Evolutionary conservation across 441 rosid species (phyloP), one percentile per base, ranked within the genome.

Genomic region (Bruguiera hainesii): DNA sequence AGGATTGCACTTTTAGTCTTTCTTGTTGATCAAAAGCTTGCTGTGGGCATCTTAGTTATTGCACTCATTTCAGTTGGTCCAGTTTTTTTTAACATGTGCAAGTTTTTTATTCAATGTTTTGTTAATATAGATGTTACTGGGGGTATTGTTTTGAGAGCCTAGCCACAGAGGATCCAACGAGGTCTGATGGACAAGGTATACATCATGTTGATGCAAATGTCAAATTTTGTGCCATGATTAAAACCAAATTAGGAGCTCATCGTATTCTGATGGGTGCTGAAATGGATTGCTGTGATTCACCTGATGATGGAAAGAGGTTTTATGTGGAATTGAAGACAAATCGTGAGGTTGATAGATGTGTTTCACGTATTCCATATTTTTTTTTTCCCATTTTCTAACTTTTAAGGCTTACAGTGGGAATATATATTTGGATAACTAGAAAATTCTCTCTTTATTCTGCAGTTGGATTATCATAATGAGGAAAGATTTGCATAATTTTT

Each of bases 161-260:
- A 71, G 97, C 98, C 61, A 94, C 98, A 11, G 98, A 89, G 80
- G 94, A 89, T 86, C 85, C 96, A 62, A 82, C 79, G 68, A 87
- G 97, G 80, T 89, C 70, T 65, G 84, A 81, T 70, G 96, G 95
- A 62, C 93, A 89, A 83, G 85, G 78, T 65, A 84, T 91, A 76
- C 96, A 87, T 70, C 87, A 91, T 63, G 79, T 89, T 64, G 91
- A 94, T 82, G 89, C 99, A 68, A 94, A 94, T 76, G 89, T 87
- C 67, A 97, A 91, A 66, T 94, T 73, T 71, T 91, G 98, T 82
- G 76, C 97, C 26, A 88, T 88, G 76, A 75, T 94, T 42, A 91
- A 91, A 85, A 94, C 98, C 58, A 94, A 94, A 80, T 80, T 94
- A 68, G 99, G 99, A 71, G 98, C 99, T 74, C 99, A 94, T 79